A percentile compares a stretch with the other conserved stretches of the same genome.
phyloP scores from a whole-genome alignment of 2,329 filamentous ascomycete genomes.

The Colletotrichum chlorophyti region DNA sequence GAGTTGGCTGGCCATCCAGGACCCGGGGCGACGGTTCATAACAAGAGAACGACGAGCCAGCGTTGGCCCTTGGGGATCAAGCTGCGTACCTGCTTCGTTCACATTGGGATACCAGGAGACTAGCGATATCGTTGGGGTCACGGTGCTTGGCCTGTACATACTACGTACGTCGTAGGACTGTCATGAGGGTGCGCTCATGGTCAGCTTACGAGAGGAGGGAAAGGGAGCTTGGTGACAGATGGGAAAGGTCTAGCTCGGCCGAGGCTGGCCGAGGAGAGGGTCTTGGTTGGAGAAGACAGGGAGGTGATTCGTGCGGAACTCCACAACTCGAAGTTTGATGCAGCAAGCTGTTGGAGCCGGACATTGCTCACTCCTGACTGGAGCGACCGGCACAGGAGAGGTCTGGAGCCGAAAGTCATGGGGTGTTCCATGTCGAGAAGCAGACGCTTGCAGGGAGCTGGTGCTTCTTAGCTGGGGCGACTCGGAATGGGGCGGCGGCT shows the following conservation, averaged over 20 bases:
- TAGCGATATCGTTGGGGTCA: not conserved
- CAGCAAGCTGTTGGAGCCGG: not conserved
- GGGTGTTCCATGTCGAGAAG: constrained; percentile 3
- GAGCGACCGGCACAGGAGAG: constrained; percentile 2
- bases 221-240: too few relatives aligned
- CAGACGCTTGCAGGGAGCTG: not conserved
- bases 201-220: not conserved
- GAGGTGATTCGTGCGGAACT: constrained; percentile 28
- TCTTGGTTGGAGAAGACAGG: constrained; percentile 24
- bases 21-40: constrained; percentile 8
- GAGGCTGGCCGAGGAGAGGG: constrained; percentile 18
- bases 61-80: too few relatives aligned
- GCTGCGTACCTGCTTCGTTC: too few relatives aligned
- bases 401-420: constrained; percentile 18
- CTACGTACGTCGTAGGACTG: too few relatives aligned
- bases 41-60: not conserved
- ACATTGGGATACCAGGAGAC: too few relatives aligned
- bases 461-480: constrained; percentile 4
- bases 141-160: not conserved
- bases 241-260: constrained; percentile 15
- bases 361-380: not conserved
- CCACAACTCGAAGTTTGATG: not conserved
- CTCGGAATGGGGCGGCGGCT: not conserved
- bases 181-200: not conserved
- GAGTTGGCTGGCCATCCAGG: not conserved